Conservation (phyloP, 2,329 filamentous ascomycete species). For the Pseudocercospora musae region DNA sequence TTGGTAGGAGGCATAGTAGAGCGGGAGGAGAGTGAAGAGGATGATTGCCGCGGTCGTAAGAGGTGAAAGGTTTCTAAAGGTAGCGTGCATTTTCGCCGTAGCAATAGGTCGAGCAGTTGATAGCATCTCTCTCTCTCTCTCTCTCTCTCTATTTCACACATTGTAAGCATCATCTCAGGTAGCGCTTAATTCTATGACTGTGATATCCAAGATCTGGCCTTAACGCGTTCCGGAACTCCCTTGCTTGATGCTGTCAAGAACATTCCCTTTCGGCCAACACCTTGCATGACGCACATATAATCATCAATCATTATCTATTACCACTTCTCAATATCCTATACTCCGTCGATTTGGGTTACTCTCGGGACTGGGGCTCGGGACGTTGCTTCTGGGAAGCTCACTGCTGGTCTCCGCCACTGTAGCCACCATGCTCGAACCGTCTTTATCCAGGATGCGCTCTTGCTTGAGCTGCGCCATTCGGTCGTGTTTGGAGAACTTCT, state of each 20-base stretch:
- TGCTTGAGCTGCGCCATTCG: conserved; percentile 13
- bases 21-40: conserved; percentile 18
- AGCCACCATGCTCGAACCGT: conserved; percentile 17
- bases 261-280: neutral
- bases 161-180: neutral
- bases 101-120: neutral
- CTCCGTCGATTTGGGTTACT: conserved; percentile 11
- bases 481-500: conserved; percentile 26
- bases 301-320: neutral
- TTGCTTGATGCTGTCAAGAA: neutral
- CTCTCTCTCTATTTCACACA: neutral
- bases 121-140: neutral
- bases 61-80: neutral
- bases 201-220: neutral
- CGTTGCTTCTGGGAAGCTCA: neutral
- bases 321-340: neutral
- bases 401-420: conserved; percentile 16
- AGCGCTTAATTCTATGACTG: neutral
- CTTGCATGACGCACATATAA: neutral
- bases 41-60: neutral
- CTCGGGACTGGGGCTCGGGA: neutral
- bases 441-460: conserved; percentile 9
- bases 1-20: conserved; percentile 26
- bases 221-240: neutral
- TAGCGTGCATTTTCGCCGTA: neutral